phyloP scores from a whole-genome alignment of 192 early-diverging fungal species.

The Gamsiella multidivaricata region DNA sequence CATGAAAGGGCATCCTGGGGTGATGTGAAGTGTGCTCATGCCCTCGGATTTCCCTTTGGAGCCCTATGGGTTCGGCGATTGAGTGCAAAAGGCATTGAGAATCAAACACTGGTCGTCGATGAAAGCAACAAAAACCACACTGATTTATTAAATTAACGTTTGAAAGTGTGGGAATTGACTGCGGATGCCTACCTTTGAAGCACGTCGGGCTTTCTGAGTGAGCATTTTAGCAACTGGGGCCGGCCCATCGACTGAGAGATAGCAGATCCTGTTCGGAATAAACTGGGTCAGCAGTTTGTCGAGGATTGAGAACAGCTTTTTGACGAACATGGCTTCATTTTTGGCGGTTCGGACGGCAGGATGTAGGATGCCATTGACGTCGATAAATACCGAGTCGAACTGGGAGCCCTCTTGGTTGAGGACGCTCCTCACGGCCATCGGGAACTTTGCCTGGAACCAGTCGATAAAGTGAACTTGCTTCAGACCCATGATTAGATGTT shows the following conservation, averaged over 20 bases:
- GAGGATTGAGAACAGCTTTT: constrained; percentile 41
- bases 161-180: too few relatives aligned
- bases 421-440: neutral
- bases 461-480: constrained; percentile 55
- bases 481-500: constrained; percentile 44
- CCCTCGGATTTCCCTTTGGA: constrained; percentile 4
- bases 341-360: constrained; percentile 39
- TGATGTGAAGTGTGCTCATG: constrained; percentile 48
- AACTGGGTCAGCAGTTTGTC: constrained; percentile 35
- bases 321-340: constrained; percentile 43
- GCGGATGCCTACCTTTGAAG: constrained; percentile 13
- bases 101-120: too few relatives aligned
- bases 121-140: too few relatives aligned
- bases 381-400: constrained; percentile 56
- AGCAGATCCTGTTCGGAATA: constrained; percentile 42
- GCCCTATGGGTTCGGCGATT: constrained; percentile 7
- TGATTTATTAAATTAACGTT: too few relatives aligned
- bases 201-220: constrained; percentile 43
- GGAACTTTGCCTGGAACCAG: constrained; percentile 48
- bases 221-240: constrained; percentile 48
- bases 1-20: constrained; percentile 55
- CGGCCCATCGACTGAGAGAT: constrained; percentile 50
- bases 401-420: constrained; percentile 10
- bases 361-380: constrained; percentile 52
- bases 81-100: neutral